phyloP scores from a whole-genome alignment of 148 eudicot species.

The Agrostemma githago region DNA sequence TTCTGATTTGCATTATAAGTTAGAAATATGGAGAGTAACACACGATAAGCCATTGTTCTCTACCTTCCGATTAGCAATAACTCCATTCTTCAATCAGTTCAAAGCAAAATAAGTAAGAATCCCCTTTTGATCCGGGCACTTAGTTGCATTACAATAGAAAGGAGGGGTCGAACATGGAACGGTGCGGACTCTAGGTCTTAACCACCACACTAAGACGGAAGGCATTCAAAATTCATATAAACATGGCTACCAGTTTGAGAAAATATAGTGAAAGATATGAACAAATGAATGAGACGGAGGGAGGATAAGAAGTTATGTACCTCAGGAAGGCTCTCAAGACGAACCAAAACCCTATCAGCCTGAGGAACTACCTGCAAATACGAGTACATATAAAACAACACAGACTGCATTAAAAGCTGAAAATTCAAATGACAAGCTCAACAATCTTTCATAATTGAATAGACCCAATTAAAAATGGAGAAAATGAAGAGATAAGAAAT shows the following conservation, averaged over 20 bases:
- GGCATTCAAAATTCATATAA: not conserved
- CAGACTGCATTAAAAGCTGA: not conserved
- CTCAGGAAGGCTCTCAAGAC: conserved; percentile 76
- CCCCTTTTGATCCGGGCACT: too few species aligned
- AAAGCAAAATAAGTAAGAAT: too few species aligned
- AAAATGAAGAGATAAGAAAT: not conserved
- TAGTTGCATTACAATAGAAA: too few species aligned
- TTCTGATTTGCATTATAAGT: too few species aligned
- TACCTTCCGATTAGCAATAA: too few species aligned
- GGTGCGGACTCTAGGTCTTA: too few species aligned
- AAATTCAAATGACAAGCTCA: not conserved
- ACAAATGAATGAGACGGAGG: not conserved
- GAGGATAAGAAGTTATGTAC: conserved; percentile 26
- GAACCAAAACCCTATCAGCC: conserved; percentile 80
- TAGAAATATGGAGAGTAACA: too few species aligned
- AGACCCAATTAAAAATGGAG: not conserved
- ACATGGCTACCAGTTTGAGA: too few species aligned
- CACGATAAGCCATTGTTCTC: too few species aligned
- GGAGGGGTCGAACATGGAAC: too few species aligned
- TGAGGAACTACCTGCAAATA: conserved; percentile 71
- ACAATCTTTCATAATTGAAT: not conserved
- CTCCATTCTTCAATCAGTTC: too few species aligned
- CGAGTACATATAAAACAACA: not conserved
- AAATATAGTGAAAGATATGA: not conserved
- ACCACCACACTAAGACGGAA: too few species aligned